Base-by-base conservation (phyloP, 768 basidiomycete species). In the Phlebiopsis flavidoalba region DNA sequence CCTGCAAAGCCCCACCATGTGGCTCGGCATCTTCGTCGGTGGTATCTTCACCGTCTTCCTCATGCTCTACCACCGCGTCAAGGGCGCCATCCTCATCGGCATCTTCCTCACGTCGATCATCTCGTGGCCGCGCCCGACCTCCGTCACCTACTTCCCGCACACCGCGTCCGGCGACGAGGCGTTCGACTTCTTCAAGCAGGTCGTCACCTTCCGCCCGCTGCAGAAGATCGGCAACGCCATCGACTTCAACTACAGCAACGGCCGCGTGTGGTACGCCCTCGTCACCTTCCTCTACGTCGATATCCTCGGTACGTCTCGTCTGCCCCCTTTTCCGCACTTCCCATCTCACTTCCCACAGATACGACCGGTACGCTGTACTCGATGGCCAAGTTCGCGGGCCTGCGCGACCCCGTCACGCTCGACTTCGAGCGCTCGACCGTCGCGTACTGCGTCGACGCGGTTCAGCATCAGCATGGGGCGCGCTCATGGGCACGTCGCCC, bases 261-360 rank as follows among this genome's bases (percentile, higher is more conserved):
- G 89, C 51, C 81, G 75, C 37, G 88, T 93, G 24, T 94, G 92
- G 92, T 91, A 93, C 71, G 92, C 92, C 6, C 79, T 94, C 26
- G 75, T 92, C 70, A 94, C 92, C 0, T 92, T 95, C 83, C 83
- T 95, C 58, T 94, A 93, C 70, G 92, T 94, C 66, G 90, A 91
- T 73, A 89, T 93, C 63, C 80, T 91, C 67, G 88, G 26, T 31
- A 31, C 26, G 26, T 31, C 26, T 31, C 3, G 2, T 31, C 26
- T 6, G 26, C 26, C 26, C 26, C 3, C 26, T 3, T 31, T 85
- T 87, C 65, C 50, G 80, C 70, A 8, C 53, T 35, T n/a, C 37
- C n/a, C 45, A 35, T 21, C 75, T 31, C 6, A 31, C 26, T 6
- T 31, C 26, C 6, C 26, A 31, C 26, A 31, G 26, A 78, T 60